Evolutionary conservation across 2,329 filamentous ascomycete species (phyloP).

Genomic region (Colletotrichum abscissum): DNA sequence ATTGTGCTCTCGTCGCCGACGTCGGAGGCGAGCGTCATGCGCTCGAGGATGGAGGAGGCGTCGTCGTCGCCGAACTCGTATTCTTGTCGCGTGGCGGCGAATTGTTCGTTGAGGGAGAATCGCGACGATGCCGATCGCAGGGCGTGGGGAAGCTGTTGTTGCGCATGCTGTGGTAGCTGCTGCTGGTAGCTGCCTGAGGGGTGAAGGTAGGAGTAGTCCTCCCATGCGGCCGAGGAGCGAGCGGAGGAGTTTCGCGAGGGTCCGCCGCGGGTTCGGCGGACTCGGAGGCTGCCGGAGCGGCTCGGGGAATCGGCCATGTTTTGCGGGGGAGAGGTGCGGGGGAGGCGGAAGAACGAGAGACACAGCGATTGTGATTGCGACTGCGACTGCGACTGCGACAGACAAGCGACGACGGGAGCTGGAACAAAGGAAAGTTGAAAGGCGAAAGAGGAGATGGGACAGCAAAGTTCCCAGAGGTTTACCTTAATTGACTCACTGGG

Average conservation of each 20-base stretch:
- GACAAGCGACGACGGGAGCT: background rate
- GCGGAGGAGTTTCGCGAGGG: slow-evolving; percentile 40
- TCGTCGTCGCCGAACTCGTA: slow-evolving; percentile 62
- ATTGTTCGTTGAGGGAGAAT: slow-evolving; percentile 60
- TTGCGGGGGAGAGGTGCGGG: background rate
- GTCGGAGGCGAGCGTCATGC: slow-evolving; percentile 42
- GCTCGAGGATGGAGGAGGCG: slow-evolving; percentile 55
- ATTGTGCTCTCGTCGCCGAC: slow-evolving; percentile 38
- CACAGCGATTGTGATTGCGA: background rate
- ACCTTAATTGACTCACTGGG: slow-evolving; percentile 20
- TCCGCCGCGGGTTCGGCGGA: slow-evolving; percentile 39
- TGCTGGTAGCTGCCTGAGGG: slow-evolving; percentile 19
- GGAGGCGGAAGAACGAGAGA: background rate
- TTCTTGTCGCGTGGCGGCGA: slow-evolving; percentile 58
- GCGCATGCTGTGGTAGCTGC: background rate
- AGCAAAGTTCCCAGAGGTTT: background rate
- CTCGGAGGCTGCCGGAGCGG: slow-evolving; percentile 43
- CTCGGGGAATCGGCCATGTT: slow-evolving; percentile 41
- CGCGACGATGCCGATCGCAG: slow-evolving; percentile 53
- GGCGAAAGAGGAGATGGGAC: background rate
- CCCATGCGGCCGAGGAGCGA: slow-evolving; percentile 39
- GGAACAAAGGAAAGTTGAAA: slow-evolving; percentile 3
- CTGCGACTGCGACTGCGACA: background rate
- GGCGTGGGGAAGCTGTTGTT: slow-evolving; percentile 31
- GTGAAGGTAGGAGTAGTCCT: slow-evolving; percentile 34